phyloP scores from a whole-genome alignment of 441 rosid genomes.

The Capsella rubella region DNA sequence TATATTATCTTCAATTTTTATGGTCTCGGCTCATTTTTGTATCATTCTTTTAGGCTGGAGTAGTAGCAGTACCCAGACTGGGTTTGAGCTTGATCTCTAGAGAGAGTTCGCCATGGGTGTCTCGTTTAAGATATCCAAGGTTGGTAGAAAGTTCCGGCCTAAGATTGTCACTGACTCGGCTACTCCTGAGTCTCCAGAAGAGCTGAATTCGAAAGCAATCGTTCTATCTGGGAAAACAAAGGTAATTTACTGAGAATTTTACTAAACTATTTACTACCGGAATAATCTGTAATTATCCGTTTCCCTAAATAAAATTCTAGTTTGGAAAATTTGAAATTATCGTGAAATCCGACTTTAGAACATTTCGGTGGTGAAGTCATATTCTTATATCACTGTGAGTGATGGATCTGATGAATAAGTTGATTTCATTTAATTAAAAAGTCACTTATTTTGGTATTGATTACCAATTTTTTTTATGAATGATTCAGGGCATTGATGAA shows the following conservation, averaged over 20 bases:
- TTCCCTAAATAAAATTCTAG: neutral
- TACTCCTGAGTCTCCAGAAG: conserved; percentile 49
- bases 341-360: too few species aligned
- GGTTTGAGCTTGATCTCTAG: conserved; percentile 30
- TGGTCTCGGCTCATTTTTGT: neutral
- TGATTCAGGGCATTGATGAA: conserved; percentile 54
- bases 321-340: neutral
- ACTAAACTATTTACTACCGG: neutral
- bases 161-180: conserved; percentile 55
- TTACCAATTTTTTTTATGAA: conserved; percentile 10
- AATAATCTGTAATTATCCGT: too few species aligned
- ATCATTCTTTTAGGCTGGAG: neutral
- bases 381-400: conserved; percentile 18
- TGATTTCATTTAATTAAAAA: neutral
- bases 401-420: conserved; percentile 24
- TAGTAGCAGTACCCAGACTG: conserved; percentile 9
- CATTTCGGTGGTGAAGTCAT: neutral
- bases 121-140: conserved; percentile 84
- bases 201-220: conserved; percentile 45
- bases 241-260: conserved; percentile 43
- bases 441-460: neutral
- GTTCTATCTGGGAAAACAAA: conserved; percentile 48
- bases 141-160: conserved; percentile 70
- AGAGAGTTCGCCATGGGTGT: conserved; percentile 56
- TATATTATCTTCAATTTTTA: neutral